A percentile compares a stretch with the other conserved stretches of the same genome.
Evolutionary conservation across 805 yeast species (phyloP).

Genomic region (Yarrowia hollandica): DNA sequence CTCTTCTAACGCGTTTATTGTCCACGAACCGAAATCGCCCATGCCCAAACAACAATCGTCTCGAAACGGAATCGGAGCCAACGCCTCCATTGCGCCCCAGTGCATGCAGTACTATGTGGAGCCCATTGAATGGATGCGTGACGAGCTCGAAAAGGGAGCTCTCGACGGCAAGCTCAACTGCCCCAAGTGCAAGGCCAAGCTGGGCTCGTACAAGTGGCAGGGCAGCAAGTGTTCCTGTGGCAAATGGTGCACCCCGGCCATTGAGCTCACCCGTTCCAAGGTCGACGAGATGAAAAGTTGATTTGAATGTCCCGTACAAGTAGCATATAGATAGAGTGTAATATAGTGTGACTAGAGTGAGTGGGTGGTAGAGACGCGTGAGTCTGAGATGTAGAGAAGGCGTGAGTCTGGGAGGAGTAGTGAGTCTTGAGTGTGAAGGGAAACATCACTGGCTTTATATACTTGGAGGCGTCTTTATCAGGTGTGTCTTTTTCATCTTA

Average conservation of each 20-base stretch:
- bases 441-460: too few relatives aligned
- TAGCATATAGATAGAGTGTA: slow-evolving; percentile 13
- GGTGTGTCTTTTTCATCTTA: too few relatives aligned
- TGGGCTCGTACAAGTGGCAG: slow-evolving; percentile 93
- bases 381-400: too few relatives aligned
- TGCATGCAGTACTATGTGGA: slow-evolving; percentile 89
- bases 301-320: background rate
- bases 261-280: slow-evolving; percentile 75
- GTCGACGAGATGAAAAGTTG: slow-evolving; percentile 59
- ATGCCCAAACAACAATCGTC: slow-evolving; percentile 30
- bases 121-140: slow-evolving; percentile 90
- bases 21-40: slow-evolving; percentile 60
- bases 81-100: slow-evolving; percentile 35
- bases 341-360: too few relatives aligned
- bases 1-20: slow-evolving; percentile 56
- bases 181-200: slow-evolving; percentile 78
- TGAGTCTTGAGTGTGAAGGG: too few relatives aligned
- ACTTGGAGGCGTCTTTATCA: too few relatives aligned
- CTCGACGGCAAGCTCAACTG: slow-evolving; percentile 86
- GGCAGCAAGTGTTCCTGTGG: slow-evolving; percentile 95
- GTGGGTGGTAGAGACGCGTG: too few relatives aligned
- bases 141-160: slow-evolving; percentile 68
- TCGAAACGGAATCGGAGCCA: slow-evolving; percentile 33
- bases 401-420: too few relatives aligned
- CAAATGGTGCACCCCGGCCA: slow-evolving; percentile 91